Evolutionary conservation across 805 yeast species (phyloP).

Genomic region (Ogataea populi-albae): DNA sequence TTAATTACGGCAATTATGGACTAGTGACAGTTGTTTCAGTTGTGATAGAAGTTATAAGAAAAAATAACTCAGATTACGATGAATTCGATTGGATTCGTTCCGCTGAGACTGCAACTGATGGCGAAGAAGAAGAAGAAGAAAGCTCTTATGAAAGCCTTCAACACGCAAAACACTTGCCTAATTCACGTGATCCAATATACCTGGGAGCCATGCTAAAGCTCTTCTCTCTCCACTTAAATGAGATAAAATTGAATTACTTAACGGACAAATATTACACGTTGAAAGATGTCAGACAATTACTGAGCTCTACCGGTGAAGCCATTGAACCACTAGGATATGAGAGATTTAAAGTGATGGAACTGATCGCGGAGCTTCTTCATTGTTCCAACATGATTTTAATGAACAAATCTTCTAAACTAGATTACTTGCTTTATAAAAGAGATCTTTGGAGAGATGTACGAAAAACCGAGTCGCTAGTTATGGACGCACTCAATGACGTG

Average conservation of each 20-base stretch:
- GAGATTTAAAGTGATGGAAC: constrained; percentile 82
- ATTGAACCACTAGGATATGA: constrained; percentile 84
- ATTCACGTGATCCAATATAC: constrained; percentile 86
- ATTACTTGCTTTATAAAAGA: constrained; percentile 59
- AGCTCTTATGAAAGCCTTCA: neutral
- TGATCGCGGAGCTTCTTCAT: constrained; percentile 89
- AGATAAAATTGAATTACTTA: constrained; percentile 31
- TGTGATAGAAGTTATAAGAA: constrained; percentile 87
- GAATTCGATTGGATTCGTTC: constrained; percentile 36
- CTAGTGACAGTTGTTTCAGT: constrained; percentile 92
- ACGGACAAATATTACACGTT: constrained; percentile 32
- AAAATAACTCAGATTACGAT: constrained; percentile 95
- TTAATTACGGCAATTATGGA: constrained; percentile 72
- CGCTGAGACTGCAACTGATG: constrained; percentile 19
- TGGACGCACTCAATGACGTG: constrained; percentile 34
- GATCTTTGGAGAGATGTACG: constrained; percentile 64
- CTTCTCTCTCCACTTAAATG: constrained; percentile 50
- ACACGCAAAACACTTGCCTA: constrained; percentile 58
- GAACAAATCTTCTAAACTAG: constrained; percentile 69
- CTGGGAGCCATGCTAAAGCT: constrained; percentile 78
- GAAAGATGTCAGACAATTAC: constrained; percentile 28
- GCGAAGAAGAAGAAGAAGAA: constrained; percentile 9
- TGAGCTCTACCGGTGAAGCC: constrained; percentile 55
- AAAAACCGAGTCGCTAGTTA: constrained; percentile 36
- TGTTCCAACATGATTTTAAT: constrained; percentile 93